phyloP scores from a whole-genome alignment of 2,329 filamentous ascomycete genomes.

The Zymoseptoria crescenta region DNA sequence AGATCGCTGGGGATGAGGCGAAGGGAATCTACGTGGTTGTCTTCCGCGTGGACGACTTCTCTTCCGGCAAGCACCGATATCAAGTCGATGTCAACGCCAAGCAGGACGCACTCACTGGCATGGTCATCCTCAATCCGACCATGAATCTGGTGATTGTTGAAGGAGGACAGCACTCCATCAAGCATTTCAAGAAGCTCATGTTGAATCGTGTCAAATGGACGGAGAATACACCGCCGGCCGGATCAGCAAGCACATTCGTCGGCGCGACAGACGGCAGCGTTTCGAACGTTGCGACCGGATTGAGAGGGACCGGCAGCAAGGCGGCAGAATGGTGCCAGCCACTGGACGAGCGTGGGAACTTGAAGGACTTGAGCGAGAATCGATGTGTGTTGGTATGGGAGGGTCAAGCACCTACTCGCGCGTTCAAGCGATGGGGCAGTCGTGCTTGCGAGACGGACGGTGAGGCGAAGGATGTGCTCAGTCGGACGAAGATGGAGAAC shows the following conservation, averaged over 20 bases:
- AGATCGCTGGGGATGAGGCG: conserved; percentile 80
- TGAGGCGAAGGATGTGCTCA: conserved; percentile 73
- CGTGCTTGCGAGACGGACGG: conserved; percentile 89
- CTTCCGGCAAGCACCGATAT: conserved; percentile 84
- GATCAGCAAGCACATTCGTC: conserved; percentile 27
- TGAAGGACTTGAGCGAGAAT: conserved; percentile 77
- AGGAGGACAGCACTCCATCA: conserved; percentile 75
- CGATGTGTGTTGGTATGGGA: conserved; percentile 82
- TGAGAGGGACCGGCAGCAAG: conserved; percentile 43
- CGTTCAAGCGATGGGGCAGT: conserved; percentile 80
- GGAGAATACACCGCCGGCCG: conserved; percentile 68
- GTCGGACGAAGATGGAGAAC: conserved; percentile 81
- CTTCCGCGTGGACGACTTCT: conserved; percentile 82
- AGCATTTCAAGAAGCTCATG: conserved; percentile 87
- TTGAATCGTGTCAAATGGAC: conserved; percentile 90
- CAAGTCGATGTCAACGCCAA: conserved; percentile 91
- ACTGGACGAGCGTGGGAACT: conserved; percentile 65
- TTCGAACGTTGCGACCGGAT: conserved; percentile 14
- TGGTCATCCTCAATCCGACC: conserved; percentile 85
- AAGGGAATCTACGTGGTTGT: conserved; percentile 81
- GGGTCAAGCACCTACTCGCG: conserved; percentile 71
- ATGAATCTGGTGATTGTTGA: conserved; percentile 88
- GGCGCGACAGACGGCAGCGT: conserved; percentile 17
- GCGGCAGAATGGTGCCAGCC: conserved; percentile 68
- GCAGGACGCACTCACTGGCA: conserved; percentile 74